Conservation (phyloP, 1,284 basidiomycete species). For the Ceratobasidium theobromae region DNA sequence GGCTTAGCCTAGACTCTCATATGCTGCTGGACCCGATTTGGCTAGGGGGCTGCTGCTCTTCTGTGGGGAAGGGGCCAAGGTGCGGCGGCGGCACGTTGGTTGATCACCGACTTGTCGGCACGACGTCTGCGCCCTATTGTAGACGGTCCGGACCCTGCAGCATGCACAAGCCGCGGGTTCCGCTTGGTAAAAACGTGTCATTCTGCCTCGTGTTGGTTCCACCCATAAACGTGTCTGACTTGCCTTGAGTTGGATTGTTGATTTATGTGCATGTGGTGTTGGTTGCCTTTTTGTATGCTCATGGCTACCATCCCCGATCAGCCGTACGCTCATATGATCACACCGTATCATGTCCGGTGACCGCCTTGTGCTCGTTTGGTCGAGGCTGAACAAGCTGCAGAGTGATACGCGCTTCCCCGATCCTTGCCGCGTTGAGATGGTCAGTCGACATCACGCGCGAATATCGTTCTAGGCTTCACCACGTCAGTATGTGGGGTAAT, state of each 20-base stretch:
- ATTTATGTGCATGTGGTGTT: too few species aligned
- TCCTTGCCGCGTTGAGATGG: background rate
- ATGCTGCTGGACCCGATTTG: too few species aligned
- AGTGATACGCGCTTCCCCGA: background rate
- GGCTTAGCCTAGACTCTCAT: too few species aligned
- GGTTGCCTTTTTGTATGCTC: too few species aligned
- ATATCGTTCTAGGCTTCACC: constrained; percentile 9
- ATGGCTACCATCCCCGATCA: too few species aligned
- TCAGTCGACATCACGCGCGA: background rate
- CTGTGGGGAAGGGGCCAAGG: too few species aligned
- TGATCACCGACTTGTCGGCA: too few species aligned
- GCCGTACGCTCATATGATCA: too few species aligned
- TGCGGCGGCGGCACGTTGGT: too few species aligned
- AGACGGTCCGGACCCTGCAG: background rate
- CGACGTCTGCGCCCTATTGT: background rate
- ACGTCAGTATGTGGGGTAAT: constrained; percentile 4
- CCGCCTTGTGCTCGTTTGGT: background rate
- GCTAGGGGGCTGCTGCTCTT: too few species aligned
- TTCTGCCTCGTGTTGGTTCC: constrained; percentile 18
- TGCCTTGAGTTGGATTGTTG: background rate
- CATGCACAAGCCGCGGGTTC: background rate
- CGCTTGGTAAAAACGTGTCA: background rate
- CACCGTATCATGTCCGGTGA: background rate
- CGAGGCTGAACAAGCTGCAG: background rate
- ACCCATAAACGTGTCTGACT: constrained; percentile 6